Conservation (phyloP, 352 stramenopile genomes). For the Globisporangium alternatum region DNA sequence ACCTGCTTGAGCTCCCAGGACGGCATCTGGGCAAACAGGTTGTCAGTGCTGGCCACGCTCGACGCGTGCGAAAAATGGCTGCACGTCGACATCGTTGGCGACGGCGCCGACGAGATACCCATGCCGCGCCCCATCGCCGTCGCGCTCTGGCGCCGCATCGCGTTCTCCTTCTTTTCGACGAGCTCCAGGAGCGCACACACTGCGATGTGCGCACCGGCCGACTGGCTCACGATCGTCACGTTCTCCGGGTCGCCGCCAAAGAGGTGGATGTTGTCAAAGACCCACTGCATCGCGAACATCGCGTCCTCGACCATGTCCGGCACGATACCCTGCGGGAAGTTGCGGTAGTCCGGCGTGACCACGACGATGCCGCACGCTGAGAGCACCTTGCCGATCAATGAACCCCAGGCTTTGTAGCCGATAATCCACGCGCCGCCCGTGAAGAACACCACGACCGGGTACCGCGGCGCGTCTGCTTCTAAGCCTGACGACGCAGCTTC, state of each 20-base stretch:
- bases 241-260: constrained; percentile 86
- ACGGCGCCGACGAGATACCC: constrained; percentile 13
- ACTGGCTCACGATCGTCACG: constrained; percentile 88
- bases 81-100: constrained; percentile 23
- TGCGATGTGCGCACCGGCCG: constrained; percentile 86
- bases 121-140: constrained; percentile 6
- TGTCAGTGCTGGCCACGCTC: constrained; percentile 33
- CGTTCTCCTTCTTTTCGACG: constrained; percentile 46
- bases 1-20: constrained; percentile 67
- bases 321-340: constrained; percentile 88
- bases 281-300: constrained; percentile 83
- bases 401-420: constrained; percentile 91
- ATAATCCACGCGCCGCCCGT: constrained; percentile 92
- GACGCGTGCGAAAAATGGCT: constrained; percentile 26
- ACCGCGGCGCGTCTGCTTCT: constrained; percentile 19
- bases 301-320: constrained; percentile 90
- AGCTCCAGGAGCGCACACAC: constrained; percentile 74
- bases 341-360: constrained; percentile 90
- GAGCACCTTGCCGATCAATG: constrained; percentile 79
- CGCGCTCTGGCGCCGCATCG: constrained; percentile 1
- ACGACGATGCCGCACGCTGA: constrained; percentile 77
- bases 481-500: not conserved
- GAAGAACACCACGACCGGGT: constrained; percentile 89
- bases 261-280: constrained; percentile 75
- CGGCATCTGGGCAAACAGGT: constrained; percentile 30